Percentiles rank a stretch among this genome's conserved stretches.
Evolutionary conservation across 2,329 filamentous ascomycete species (phyloP).

Genomic region (Neofusicoccum ribis): DNA sequence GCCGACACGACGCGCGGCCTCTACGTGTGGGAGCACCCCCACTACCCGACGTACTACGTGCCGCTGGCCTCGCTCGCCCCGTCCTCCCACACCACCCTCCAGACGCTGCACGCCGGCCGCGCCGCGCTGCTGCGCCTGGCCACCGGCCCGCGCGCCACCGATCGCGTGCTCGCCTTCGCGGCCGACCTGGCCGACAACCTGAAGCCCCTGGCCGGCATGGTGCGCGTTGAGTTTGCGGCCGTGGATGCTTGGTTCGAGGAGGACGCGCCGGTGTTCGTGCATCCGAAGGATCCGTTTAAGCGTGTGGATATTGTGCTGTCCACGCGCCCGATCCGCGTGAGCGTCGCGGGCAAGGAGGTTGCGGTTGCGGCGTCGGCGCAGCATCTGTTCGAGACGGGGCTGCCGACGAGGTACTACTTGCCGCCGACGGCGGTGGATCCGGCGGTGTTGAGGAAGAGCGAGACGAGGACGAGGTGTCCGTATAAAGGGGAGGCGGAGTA

Average conservation of each 20-base stretch:
- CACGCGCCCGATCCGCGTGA: conserved; percentile 54
- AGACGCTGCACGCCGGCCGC: background rate
- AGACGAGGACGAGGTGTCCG: conserved; percentile 60
- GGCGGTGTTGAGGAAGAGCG: conserved; percentile 53
- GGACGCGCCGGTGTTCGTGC: conserved; percentile 59
- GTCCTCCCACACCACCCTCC: background rate
- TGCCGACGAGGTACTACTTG: conserved; percentile 62
- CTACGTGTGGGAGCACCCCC: conserved; percentile 40
- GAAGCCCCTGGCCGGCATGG: conserved; percentile 27
- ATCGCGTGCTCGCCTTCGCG: conserved; percentile 31
- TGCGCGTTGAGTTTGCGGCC: conserved; percentile 34
- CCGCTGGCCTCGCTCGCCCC: background rate
- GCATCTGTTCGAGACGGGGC: conserved; percentile 61
- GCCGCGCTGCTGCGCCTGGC: conserved; percentile 22
- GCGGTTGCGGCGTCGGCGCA: conserved; percentile 35
- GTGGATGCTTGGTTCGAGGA: conserved; percentile 55
- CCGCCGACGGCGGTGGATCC: conserved; percentile 52
- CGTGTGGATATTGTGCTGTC: conserved; percentile 63
- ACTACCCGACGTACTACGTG: conserved; percentile 35
- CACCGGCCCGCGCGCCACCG: conserved; percentile 25
- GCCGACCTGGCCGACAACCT: conserved; percentile 13
- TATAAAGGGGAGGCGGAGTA: conserved; percentile 69
- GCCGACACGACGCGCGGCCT: conserved; percentile 36
- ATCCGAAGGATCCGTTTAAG: conserved; percentile 69
- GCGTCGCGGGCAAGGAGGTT: conserved; percentile 42